Conservation (phyloP, 331 rosid species). For the Spiraea crenata region DNA sequence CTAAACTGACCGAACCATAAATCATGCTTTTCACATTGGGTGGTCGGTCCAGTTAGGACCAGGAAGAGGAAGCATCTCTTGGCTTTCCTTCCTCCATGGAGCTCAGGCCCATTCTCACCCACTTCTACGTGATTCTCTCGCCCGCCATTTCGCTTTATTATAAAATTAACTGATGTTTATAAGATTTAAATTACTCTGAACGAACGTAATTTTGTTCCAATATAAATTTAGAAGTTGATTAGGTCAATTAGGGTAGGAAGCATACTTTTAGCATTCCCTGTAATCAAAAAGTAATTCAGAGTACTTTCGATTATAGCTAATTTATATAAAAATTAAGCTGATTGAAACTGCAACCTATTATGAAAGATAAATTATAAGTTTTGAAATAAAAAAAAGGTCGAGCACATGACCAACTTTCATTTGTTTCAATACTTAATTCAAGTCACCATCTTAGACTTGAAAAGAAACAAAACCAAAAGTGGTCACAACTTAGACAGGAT, state of each 20-base stretch:
- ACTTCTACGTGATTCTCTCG: neutral
- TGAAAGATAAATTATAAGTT: no score
- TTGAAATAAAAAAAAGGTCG: neutral
- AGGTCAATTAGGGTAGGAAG: no score
- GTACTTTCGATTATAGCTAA: no score
- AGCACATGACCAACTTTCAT: neutral
- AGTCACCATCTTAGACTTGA: neutral
- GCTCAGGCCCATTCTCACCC: neutral
- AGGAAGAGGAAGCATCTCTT: neutral
- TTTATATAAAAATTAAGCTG: no score
- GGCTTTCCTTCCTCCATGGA: neutral
- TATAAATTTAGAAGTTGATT: no score
- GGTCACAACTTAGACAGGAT: no score
- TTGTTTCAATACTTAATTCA: neutral
- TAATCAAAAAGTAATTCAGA: no score
- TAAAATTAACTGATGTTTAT: no score
- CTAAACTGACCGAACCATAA: neutral
- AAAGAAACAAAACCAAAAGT: neutral
- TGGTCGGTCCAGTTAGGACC: slow-evolving; percentile 10
- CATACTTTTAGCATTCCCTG: no score
- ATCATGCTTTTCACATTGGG: neutral
- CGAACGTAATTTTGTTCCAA: no score
- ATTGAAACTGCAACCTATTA: no score
- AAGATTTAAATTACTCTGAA: no score
- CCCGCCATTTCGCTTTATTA: neutral